phyloP scores from a whole-genome alignment of 805 yeast species.

The Starmerella roubikii region DNA sequence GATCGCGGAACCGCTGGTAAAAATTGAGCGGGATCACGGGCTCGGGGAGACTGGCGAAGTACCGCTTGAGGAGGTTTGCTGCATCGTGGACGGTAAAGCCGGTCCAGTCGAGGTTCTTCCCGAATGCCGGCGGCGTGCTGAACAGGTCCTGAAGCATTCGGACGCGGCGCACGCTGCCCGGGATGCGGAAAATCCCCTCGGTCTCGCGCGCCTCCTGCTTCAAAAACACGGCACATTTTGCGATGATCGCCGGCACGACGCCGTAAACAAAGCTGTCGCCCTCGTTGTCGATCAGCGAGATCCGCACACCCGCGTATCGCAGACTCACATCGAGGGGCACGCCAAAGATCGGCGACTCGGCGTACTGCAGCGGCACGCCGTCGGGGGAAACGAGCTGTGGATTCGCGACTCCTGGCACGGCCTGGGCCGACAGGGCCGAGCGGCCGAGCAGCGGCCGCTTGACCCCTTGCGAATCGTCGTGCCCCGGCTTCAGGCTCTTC shows the following conservation, averaged over 20 bases:
- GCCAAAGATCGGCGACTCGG: constrained; percentile 50
- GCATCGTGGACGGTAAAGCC: constrained; percentile 95
- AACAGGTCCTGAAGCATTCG: constrained; percentile 73
- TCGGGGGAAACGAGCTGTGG: constrained; percentile 8
- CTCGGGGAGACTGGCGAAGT: constrained; percentile 75
- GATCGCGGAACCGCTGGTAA: constrained; percentile 69
- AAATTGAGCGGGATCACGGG: constrained; percentile 71
- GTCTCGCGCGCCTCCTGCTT: constrained; percentile 57
- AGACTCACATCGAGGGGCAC: constrained; percentile 61
- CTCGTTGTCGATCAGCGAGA: constrained; percentile 43
- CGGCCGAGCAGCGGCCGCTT: constrained; percentile 13
- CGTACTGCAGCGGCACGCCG: constrained; percentile 13
- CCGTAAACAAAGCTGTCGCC: constrained; percentile 69
- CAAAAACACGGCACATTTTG: constrained; percentile 79
- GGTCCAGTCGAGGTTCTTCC: constrained; percentile 78
- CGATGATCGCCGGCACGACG: constrained; percentile 83
- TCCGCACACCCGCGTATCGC: constrained; percentile 60
- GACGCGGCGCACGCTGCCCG: constrained; percentile 80
- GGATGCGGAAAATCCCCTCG: constrained; percentile 87
- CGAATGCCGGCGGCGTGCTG: constrained; percentile 80
- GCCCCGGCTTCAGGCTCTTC: constrained; percentile 24
- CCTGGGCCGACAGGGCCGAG: constrained; percentile 27
- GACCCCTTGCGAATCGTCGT: not conserved
- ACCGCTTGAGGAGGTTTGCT: constrained; percentile 77
- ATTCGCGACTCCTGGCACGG: constrained; percentile 28